These are phyloP conservation scores for Leptomonas seymouri DNA, from an alignment of 208 protist genomes.

Conservation along the genomic window DNA sequence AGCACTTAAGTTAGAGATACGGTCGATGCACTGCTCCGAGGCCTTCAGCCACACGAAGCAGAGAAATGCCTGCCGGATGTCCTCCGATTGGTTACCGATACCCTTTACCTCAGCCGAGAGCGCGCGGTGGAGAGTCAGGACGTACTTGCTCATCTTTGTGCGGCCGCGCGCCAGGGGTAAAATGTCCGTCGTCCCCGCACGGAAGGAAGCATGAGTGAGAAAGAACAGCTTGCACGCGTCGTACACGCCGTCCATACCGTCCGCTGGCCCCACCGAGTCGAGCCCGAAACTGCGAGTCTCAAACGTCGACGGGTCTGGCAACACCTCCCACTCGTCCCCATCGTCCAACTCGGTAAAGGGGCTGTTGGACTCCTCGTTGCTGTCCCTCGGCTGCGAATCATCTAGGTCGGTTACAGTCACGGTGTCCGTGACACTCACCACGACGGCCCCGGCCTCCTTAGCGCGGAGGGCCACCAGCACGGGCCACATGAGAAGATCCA, in stretches of 20 bases:
- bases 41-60: constrained; percentile 64
- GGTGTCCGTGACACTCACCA: background rate
- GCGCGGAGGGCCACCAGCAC: constrained; percentile 31
- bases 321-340: constrained; percentile 43
- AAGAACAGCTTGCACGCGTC: constrained; percentile 49
- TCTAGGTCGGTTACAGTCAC: background rate
- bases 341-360: constrained; percentile 27
- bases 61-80: constrained; percentile 46
- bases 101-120: constrained; percentile 43
- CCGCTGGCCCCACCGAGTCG: constrained; percentile 34
- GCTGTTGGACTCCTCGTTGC: constrained; percentile 1
- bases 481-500: constrained; percentile 55
- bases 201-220: constrained; percentile 37
- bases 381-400: background rate
- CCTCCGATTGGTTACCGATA: constrained; percentile 42
- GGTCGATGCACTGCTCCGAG: constrained; percentile 39
- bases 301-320: constrained; percentile 22
- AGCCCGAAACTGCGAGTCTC: constrained; percentile 48
- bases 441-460: constrained; percentile 1
- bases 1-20: constrained; percentile 12
- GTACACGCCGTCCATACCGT: constrained; percentile 50
- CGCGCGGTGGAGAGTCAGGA: constrained; percentile 57
- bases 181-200: constrained; percentile 26
- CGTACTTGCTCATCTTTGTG: constrained; percentile 50
- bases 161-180: constrained; percentile 26